phyloP scores from a whole-genome alignment of 768 basidiomycete species.

The Mycena albidolilacea region DNA sequence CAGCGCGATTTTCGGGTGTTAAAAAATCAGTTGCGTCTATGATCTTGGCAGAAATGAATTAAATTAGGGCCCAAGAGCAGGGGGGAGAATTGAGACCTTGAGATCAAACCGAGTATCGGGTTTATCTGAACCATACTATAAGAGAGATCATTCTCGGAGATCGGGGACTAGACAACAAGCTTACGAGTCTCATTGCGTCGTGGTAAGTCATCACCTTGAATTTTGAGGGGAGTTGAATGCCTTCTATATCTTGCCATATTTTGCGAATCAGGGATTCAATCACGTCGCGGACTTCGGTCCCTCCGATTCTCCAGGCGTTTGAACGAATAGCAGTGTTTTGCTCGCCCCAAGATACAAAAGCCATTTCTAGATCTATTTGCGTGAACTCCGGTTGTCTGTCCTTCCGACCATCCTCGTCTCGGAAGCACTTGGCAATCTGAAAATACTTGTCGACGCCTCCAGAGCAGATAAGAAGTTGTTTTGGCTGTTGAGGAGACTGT shows the following conservation, averaged over 20 bases:
- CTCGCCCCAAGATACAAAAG: slow-evolving; percentile 88
- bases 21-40: slow-evolving; percentile 59
- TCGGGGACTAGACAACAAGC: slow-evolving; percentile 43
- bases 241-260: slow-evolving; percentile 84
- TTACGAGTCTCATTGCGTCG: slow-evolving; percentile 91
- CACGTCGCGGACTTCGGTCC: slow-evolving; percentile 82
- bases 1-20: slow-evolving; percentile 47
- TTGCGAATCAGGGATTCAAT: slow-evolving; percentile 81
- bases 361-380: slow-evolving; percentile 97
- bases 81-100: slow-evolving; percentile 66
- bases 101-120: slow-evolving; percentile 92
- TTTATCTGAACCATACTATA: slow-evolving; percentile 93
- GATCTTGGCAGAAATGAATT: slow-evolving; percentile 53
- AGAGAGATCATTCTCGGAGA: slow-evolving; percentile 39
- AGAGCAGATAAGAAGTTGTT: slow-evolving; percentile 92
- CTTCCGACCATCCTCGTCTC: slow-evolving; percentile 95
- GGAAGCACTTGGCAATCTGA: slow-evolving; percentile 94
- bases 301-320: slow-evolving; percentile 87
- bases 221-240: slow-evolving; percentile 67
- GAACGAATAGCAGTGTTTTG: slow-evolving; percentile 40
- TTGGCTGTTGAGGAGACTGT: slow-evolving; percentile 97
- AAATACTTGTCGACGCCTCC: slow-evolving; percentile 93
- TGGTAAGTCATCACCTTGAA: slow-evolving; percentile 91
- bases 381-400: slow-evolving; percentile 98
- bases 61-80: slow-evolving; percentile 10